phyloP scores from a whole-genome alignment of 2,329 filamentous ascomycete genomes.

The Cladosporium oxysporum region DNA sequence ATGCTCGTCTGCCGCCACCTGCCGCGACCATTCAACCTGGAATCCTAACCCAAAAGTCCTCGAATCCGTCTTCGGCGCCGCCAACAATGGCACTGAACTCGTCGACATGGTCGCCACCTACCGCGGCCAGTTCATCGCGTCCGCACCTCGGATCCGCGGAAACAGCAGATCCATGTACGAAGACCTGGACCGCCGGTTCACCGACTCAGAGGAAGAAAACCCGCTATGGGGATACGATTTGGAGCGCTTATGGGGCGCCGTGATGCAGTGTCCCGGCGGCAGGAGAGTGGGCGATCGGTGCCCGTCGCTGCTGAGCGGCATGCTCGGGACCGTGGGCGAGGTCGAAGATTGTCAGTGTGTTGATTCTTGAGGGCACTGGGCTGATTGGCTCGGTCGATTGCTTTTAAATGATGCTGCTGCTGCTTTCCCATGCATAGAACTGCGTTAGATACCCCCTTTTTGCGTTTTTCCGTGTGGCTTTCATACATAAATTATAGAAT shows the following conservation, averaged over 20 bases:
- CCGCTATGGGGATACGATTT: conserved; percentile 41
- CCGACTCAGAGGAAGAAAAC: conserved; percentile 33
- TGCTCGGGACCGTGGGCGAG: conserved; percentile 22
- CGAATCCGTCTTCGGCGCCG: conserved; percentile 38
- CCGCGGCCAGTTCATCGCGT: conserved; percentile 52
- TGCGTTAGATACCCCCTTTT: background rate
- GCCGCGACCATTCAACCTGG: conserved; percentile 44
- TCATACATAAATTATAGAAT: background rate
- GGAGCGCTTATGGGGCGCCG: conserved; percentile 41
- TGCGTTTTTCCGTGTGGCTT: background rate
- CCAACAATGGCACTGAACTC: conserved; percentile 26
- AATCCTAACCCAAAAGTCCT: conserved; percentile 43
- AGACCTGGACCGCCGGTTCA: conserved; percentile 32
- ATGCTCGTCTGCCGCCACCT: conserved; percentile 40
- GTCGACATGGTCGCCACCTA: conserved; percentile 42
- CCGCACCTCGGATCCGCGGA: conserved; percentile 45
- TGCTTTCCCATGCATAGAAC: background rate
- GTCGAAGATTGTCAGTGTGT: conserved; percentile 31
- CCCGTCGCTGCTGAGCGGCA: conserved; percentile 30
- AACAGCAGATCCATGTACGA: conserved; percentile 40
- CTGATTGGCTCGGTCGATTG: background rate
- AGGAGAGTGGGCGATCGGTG: conserved; percentile 28
- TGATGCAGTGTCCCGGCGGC: conserved; percentile 38
- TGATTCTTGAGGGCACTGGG: conserved; percentile 20
- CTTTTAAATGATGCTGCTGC: background rate